Evolutionary conservation across 257 asterid genomes (phyloP).

Genomic region (Craterostigma plantagineum): DNA sequence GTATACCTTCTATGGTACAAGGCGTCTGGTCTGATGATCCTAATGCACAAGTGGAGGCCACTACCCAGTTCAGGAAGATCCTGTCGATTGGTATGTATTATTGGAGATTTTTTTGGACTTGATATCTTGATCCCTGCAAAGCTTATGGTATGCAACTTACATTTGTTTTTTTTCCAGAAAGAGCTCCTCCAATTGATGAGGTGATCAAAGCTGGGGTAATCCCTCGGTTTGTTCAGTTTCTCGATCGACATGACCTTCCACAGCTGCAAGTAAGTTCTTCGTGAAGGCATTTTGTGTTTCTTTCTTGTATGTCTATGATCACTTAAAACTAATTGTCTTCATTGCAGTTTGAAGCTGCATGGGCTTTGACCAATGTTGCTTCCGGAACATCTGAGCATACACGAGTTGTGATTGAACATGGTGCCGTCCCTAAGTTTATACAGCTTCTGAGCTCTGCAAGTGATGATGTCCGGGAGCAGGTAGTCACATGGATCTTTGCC

Average conservation of each 20-base stretch:
- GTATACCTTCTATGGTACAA: slow-evolving; percentile 19
- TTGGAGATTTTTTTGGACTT: slow-evolving; percentile 7
- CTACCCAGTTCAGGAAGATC: slow-evolving; percentile 36
- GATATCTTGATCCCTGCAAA: not conserved
- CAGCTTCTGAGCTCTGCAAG: slow-evolving; percentile 31
- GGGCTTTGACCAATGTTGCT: slow-evolving; percentile 49
- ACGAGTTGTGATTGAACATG: slow-evolving; percentile 33
- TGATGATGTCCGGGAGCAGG: slow-evolving; percentile 50
- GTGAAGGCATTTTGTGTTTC: not conserved
- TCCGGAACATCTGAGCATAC: slow-evolving; percentile 46
- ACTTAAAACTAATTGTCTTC: not conserved
- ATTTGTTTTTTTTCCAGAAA: slow-evolving; percentile 11
- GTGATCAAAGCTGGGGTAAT: slow-evolving; percentile 33
- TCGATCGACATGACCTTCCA: slow-evolving; percentile 43
- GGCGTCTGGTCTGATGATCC: slow-evolving; percentile 28
- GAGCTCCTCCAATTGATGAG: slow-evolving; percentile 40
- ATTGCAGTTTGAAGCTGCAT: slow-evolving; percentile 39
- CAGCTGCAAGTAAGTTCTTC: slow-evolving; percentile 45
- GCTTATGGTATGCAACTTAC: too few relatives aligned
- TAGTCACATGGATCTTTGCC: too few relatives aligned
- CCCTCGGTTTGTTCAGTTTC: slow-evolving; percentile 35
- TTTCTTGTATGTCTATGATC: not conserved
- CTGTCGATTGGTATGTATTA: slow-evolving; percentile 34
- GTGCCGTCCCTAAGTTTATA: slow-evolving; percentile 37
- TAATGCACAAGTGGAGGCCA: slow-evolving; percentile 24